Evolutionary conservation across 2,329 filamentous ascomycete species (phyloP), one percentile per base, ranked within the genome.

Genomic region (Fusarium buharicum): DNA sequence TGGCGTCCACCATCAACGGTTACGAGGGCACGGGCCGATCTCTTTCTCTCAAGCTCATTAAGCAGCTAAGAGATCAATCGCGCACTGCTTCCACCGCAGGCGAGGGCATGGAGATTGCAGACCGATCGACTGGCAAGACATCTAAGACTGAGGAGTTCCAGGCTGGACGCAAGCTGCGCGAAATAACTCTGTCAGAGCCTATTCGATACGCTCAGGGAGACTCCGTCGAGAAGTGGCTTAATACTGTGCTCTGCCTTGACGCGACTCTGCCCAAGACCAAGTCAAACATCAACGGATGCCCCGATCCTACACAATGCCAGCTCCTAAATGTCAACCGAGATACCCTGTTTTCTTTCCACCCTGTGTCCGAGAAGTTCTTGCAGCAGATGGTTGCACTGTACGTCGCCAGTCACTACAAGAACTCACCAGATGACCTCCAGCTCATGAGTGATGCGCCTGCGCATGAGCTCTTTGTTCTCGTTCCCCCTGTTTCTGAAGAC

Each of bases 311-410:
- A 9, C 87, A 95, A 74, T 99, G 95, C 76, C 90, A 99, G 77
- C 86, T 99, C 51, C 85, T 98, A 54, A 89, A 93, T 69, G 93
- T 99, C 70, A 99, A 98, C 79, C 90, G 95, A 52, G 95, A 99
- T 78, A 98, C 94, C 9, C 85, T 99, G 13, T 99, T 99, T 80
- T 98, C 94, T 12, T 99, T 96, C 81, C 95, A 99, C 71, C 92
- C 93, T 3, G 92, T 98, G 17, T 96, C 95, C 3, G 95, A 99
- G 75, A 95, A 93, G 73, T 98, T 99, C 78, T 79, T 99, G 51
- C 95, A 99, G 75, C 93, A 97, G 70, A 97, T 99, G 92, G 94
- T 99, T 78, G 93, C 93, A 1, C 85, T 99, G 3, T 99, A 98
- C 70, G 96, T 99, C 24, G 93, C 95, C 24, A 96, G 92, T 49